A percentile compares a stretch with the other conserved stretches of the same genome.
phyloP scores from a whole-genome alignment of 345 rosid genomes.

The Anacardium occidentale region DNA sequence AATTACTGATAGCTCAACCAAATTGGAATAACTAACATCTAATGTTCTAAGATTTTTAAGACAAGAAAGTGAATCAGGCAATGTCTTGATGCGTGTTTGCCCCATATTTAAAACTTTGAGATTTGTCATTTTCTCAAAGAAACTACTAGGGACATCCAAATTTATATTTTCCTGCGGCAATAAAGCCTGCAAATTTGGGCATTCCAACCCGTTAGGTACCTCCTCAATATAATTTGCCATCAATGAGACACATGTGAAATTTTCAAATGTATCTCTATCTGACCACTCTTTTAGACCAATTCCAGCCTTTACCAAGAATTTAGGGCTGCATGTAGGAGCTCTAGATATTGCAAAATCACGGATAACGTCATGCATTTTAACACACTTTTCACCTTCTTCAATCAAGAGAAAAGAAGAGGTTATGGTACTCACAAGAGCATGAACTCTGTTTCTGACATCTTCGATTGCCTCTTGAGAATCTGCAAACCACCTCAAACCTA shows the following conservation, averaged over 20 bases:
- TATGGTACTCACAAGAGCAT: not conserved
- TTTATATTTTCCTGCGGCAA: not conserved
- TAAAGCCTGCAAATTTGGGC: slow-evolving; percentile 9
- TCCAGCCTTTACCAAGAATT: not conserved
- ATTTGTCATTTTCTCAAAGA: slow-evolving; percentile 7
- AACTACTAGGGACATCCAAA: not conserved
- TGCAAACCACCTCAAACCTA: not conserved
- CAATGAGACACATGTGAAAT: not conserved
- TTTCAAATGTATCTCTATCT: not conserved
- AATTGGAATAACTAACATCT: not conserved
- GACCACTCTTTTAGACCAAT: not conserved
- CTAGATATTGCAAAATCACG: not conserved
- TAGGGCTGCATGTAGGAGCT: not conserved
- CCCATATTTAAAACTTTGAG: slow-evolving; percentile 1
- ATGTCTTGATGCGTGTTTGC: not conserved
- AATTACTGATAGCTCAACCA: slow-evolving; percentile 5
- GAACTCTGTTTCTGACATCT: not conserved
- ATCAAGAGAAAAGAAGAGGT: not conserved
- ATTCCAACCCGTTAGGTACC: not conserved
- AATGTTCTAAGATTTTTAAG: slow-evolving; percentile 5
- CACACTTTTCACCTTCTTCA: not conserved
- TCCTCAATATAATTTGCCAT: not conserved
- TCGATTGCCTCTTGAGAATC: not conserved
- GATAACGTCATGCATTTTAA: not conserved
- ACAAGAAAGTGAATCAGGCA: not conserved